Evolutionary conservation across 2,329 filamentous ascomycete genomes (phyloP), one percentile per base, ranked within the genome.

Genomic region (Annulohypoxylon truncatum): DNA sequence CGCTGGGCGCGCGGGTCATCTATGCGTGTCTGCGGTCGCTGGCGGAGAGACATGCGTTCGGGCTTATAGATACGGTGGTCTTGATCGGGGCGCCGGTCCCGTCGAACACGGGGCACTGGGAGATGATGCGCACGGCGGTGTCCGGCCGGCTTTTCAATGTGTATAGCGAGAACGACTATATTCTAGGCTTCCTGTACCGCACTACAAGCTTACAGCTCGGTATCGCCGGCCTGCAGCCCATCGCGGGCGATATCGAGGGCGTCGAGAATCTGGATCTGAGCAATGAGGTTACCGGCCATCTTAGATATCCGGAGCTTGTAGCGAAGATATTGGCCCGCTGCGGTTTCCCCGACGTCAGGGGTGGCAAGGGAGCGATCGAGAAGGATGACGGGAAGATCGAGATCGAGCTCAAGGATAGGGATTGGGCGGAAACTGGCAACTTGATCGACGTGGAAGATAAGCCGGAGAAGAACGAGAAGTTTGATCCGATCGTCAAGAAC

Each of bases 141-240:
- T 88, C 90, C 1, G 94, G 94, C 2, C 87, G 91, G 61, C 84
- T 97, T 6, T 91, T 97, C 72, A 97, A 97, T 72, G 93, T 95
- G 7, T 97, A 91, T 79, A 95, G 92, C 1, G 89, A 90, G 55
- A 94, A 96, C 65, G 94, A 97, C 78, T 92, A 93, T 74, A 89
- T 97, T 29, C 87, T 97, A 0, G 94, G 89, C 0, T 95, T 97
- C 76, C 82, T 97, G 15, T 97, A 97, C 77, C 89, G 94, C 46
- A 90, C 93, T 2, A 93, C 92, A 40, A 94, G 90, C 63, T 86
- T 97, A 26, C 91, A 96, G 69, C 85, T 92, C 40, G 94, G 94
- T 2, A 88, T 97, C 42, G 94, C 94, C 0, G 95, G 94, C 0
- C 81, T 98, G 1, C 92, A 97, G 76, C 84, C 88, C 29, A 87